These are phyloP conservation scores for Protomyces lactucae-debilis DNA, from an alignment of 1,139 yeast genomes.

Conservation along the genomic window DNA sequence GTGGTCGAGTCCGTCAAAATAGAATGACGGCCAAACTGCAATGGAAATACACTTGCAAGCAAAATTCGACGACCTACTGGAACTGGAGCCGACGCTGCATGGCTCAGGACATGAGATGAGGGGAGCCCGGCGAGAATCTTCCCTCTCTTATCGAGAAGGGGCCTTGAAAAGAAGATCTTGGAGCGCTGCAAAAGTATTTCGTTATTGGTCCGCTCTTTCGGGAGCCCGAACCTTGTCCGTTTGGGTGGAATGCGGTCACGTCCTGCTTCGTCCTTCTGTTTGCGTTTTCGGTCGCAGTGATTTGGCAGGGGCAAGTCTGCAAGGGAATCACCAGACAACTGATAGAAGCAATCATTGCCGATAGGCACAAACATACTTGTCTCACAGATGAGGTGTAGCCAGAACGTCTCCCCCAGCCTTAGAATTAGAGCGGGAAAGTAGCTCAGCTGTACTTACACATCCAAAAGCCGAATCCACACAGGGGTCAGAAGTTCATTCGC, in stretches of 20 bases:
- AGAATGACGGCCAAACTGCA: slow-evolving; percentile 28
- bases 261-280: background rate
- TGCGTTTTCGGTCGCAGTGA: background rate
- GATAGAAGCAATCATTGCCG: slow-evolving; percentile 19
- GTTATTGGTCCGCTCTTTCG: background rate
- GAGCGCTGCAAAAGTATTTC: slow-evolving; percentile 28
- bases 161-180: slow-evolving; percentile 27
- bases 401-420: slow-evolving; percentile 24
- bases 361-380: slow-evolving; percentile 26
- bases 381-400: slow-evolving; percentile 14
- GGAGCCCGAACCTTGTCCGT: background rate
- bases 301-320: background rate
- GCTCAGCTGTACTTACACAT: background rate
- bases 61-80: background rate
- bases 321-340: slow-evolving; percentile 23
- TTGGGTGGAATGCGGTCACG: background rate
- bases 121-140: slow-evolving; percentile 21
- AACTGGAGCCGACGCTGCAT: background rate
- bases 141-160: slow-evolving; percentile 7
- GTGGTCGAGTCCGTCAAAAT: slow-evolving; percentile 22
- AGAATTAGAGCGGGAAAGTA: background rate
- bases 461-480: background rate
- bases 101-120: slow-evolving; percentile 13
- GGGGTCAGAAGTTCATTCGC: background rate
- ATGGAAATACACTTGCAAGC: slow-evolving; percentile 29